Conservation (phyloP, 345 rosid genomes). For the Schrenkiella parvula region DNA sequence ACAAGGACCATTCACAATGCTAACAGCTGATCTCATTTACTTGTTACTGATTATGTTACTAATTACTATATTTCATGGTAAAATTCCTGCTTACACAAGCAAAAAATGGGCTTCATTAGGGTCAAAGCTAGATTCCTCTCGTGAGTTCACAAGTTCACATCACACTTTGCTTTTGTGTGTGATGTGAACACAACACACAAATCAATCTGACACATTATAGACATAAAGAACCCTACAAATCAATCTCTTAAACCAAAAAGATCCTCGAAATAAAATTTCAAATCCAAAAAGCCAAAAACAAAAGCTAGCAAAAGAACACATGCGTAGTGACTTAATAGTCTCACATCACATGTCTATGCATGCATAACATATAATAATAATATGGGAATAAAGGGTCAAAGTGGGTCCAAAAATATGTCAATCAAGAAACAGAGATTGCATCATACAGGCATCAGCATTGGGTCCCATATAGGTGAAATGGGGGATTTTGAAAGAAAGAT, state of each 20-base stretch:
- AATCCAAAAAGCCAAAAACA: conserved; percentile 1
- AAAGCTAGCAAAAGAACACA: conserved; percentile 3
- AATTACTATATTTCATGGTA: neutral
- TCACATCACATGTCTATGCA: conserved; percentile 12
- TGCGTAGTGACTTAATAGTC: conserved; percentile 14
- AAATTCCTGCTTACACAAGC: too few relatives aligned
- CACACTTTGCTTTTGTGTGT: conserved; percentile 15
- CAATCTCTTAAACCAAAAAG: neutral
- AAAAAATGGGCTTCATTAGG: neutral
- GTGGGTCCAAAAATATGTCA: conserved; percentile 28
- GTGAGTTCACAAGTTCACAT: conserved; percentile 4
- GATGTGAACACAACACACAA: conserved; percentile 24
- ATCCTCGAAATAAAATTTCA: conserved; percentile 8
- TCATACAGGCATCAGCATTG: conserved; percentile 24
- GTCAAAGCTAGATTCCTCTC: conserved; percentile 22
- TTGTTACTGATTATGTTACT: neutral
- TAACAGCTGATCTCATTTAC: neutral
- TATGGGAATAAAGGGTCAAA: neutral
- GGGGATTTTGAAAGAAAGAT: conserved; percentile 15
- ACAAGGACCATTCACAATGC: neutral
- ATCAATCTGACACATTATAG: conserved; percentile 26
- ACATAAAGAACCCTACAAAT: conserved; percentile 18
- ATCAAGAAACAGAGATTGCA: conserved; percentile 31
- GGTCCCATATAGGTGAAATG: conserved; percentile 23
- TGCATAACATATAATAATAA: neutral